These are phyloP conservation scores for Ophiostoma novo-ulmi DNA, from an alignment of 2,329 filamentous ascomycete genomes.

Conservation along the genomic window DNA sequence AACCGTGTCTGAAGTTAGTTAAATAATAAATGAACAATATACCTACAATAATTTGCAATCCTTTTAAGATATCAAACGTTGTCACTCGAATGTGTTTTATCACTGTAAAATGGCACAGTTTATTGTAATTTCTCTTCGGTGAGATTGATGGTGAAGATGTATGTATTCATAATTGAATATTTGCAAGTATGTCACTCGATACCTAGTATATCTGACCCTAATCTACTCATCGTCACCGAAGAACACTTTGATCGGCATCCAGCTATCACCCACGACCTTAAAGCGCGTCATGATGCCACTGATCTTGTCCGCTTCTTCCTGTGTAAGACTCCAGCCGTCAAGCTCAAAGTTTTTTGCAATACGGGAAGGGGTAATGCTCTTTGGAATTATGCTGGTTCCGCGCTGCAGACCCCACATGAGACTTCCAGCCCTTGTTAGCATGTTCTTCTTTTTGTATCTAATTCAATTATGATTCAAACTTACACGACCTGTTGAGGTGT, in stretches of 20 bases:
- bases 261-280: neutral
- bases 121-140: too few species aligned
- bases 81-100: too few species aligned
- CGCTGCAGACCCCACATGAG: constrained; percentile 1
- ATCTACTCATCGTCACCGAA: neutral
- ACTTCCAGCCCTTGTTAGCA: neutral
- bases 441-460: neutral
- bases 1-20: too few species aligned
- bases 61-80: too few species aligned
- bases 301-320: neutral
- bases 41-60: neutral
- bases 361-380: neutral
- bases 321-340: neutral
- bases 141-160: too few species aligned
- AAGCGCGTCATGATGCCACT: neutral
- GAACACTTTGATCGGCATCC: neutral
- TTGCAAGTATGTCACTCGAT: neutral
- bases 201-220: neutral
- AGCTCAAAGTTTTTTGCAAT: constrained; percentile 1
- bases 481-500: neutral
- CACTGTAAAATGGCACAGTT: too few species aligned
- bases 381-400: neutral
- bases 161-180: neutral
- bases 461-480: neutral
- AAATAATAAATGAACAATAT: neutral